Conservation (phyloP, 306 rosid genomes). For the Pyrus communis region DNA sequence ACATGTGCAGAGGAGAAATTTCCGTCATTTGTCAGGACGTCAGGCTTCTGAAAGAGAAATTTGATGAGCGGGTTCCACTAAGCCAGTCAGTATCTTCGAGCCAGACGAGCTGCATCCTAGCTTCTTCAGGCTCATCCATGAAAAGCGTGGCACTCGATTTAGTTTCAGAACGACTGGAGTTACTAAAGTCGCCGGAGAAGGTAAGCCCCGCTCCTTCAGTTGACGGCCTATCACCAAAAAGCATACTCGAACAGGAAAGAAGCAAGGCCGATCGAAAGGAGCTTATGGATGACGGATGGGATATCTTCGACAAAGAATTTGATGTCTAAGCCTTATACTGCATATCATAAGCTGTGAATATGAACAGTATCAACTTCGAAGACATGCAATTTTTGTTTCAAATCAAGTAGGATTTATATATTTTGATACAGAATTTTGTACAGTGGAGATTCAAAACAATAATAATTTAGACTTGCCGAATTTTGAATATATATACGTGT, state of each 20-base stretch:
- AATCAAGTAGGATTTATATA: neutral
- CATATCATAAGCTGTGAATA: constrained; percentile 11
- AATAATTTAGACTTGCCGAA: neutral
- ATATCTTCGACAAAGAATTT: constrained; percentile 35
- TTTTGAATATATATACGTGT: neutral
- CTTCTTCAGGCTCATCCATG: constrained; percentile 42
- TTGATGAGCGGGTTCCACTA: constrained; percentile 76
- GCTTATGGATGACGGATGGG: constrained; percentile 71
- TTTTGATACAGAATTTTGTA: neutral
- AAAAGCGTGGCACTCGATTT: constrained; percentile 17
- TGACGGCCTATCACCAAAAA: constrained; percentile 1
- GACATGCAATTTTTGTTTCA: neutral
- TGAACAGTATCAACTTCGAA: constrained; percentile 6
- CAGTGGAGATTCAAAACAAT: neutral
- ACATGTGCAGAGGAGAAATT: constrained; percentile 70
- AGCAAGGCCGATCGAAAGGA: constrained; percentile 27
- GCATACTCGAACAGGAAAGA: neutral
- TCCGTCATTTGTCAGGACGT: constrained; percentile 78
- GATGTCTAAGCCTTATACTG: neutral
- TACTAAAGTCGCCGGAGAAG: constrained; percentile 17
- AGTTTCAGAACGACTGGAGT: constrained; percentile 28
- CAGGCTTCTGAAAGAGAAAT: constrained; percentile 66
- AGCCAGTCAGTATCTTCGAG: constrained; percentile 73
- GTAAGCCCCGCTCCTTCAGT: constrained; percentile 22
- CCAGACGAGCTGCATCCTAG: constrained; percentile 79